Percentiles rank a stretch among this genome's conserved stretches.
These are phyloP conservation scores for Metarhizium brunneum DNA, from an alignment of 2,329 filamentous ascomycete species.

Conservation along the genomic window DNA sequence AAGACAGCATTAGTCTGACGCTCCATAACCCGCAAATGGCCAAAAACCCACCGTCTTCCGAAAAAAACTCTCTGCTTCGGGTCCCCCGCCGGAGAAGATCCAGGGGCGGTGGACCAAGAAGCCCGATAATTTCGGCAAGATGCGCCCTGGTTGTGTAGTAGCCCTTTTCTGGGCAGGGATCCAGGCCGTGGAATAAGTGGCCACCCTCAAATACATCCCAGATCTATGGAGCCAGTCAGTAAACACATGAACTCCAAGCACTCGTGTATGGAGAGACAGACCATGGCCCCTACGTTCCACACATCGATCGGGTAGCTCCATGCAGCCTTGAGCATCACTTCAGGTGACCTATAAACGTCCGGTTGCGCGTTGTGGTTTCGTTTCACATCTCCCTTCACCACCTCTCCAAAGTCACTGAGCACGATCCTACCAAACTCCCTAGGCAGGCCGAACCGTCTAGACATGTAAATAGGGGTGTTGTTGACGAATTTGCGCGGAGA, in stretches of 20 bases:
- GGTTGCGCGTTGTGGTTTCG: slow-evolving; percentile 11
- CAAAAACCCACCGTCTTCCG: not conserved
- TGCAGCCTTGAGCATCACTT: slow-evolving; percentile 12
- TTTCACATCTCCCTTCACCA: not conserved
- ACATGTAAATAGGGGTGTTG: not conserved
- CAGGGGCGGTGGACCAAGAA: slow-evolving; percentile 13
- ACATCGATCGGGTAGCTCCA: slow-evolving; percentile 17
- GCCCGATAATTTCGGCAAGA: slow-evolving; percentile 14
- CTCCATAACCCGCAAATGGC: not conserved
- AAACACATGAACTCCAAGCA: not conserved
- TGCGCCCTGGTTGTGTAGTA: slow-evolving; percentile 13
- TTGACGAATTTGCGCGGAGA: not conserved
- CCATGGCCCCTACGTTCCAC: slow-evolving; percentile 15
- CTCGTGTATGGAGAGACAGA: not conserved
- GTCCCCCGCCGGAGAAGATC: slow-evolving; percentile 2
- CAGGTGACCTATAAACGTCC: slow-evolving; percentile 15
- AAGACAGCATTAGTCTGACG: not conserved
- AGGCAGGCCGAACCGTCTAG: slow-evolving; percentile 3
- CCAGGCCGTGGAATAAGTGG: slow-evolving; percentile 13
- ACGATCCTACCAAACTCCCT: slow-evolving; percentile 1
- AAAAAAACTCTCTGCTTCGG: not conserved
- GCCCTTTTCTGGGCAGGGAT: slow-evolving; percentile 2
- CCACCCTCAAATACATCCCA: slow-evolving; percentile 15
- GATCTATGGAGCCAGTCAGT: slow-evolving; percentile 6
- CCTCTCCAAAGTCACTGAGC: not conserved